A percentile compares a stretch with the other conserved stretches of the same genome.
These are phyloP conservation scores for Jackrogersella multiformis DNA, from an alignment of 495 filamentous ascomycete genomes.

Conservation along the genomic window DNA sequence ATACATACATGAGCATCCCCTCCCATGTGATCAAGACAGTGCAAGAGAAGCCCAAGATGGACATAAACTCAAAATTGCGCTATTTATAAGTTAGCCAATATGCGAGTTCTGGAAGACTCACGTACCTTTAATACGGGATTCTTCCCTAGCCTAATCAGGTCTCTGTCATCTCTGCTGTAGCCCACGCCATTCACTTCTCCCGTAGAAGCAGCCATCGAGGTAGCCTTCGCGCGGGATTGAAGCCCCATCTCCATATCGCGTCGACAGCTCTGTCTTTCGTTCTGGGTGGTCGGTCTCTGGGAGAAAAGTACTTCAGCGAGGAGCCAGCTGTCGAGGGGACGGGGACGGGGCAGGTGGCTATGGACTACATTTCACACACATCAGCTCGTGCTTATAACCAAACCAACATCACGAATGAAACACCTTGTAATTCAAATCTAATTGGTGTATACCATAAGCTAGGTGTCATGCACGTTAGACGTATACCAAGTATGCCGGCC, in stretches of 20 bases:
- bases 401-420: too few species aligned
- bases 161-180: background rate
- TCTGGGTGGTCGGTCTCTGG: background rate
- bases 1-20: constrained; percentile 27
- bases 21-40: constrained; percentile 58
- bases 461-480: too few species aligned
- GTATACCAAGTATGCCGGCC: too few species aligned
- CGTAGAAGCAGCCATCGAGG: background rate
- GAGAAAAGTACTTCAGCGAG: background rate
- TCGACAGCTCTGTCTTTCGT: background rate
- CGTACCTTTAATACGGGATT: constrained; percentile 13
- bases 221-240: background rate
- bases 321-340: background rate
- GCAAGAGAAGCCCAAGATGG: constrained; percentile 55
- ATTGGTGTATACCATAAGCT: too few species aligned
- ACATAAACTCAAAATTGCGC: constrained; percentile 54
- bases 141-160: constrained; percentile 10
- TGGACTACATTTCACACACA: too few species aligned
- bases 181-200: background rate
- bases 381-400: background rate
- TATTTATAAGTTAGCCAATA: background rate
- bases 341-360: too few species aligned
- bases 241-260: background rate
- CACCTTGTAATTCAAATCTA: too few species aligned
- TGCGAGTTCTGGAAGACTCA: background rate